Percentiles rank a stretch among this genome's conserved stretches.
Conservation (phyloP, 495 filamentous ascomycete species). For the Podospora pseudoanserina region DNA sequence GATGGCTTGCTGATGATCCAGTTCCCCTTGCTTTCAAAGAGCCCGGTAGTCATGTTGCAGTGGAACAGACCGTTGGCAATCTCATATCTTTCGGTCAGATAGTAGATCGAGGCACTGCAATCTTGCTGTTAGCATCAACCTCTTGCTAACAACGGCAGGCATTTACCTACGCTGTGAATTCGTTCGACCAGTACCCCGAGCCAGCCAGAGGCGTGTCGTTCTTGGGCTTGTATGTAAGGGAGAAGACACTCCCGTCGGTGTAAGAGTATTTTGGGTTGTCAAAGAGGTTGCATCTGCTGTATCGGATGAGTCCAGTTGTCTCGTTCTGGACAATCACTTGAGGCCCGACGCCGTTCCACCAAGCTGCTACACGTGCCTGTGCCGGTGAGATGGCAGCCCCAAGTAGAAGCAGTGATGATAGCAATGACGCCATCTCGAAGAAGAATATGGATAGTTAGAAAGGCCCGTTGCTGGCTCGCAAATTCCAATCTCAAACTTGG, state of each 20-base stretch:
- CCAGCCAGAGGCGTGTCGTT: constrained; percentile 36
- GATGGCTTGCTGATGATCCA: constrained; percentile 24
- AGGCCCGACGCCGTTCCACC: constrained; percentile 30
- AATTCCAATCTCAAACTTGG: not conserved
- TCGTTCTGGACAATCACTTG: constrained; percentile 38
- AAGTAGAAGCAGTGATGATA: constrained; percentile 25
- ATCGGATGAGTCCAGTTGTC: constrained; percentile 32
- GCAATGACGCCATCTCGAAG: constrained; percentile 15
- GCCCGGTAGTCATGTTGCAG: constrained; percentile 34
- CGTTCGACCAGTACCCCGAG: constrained; percentile 28
- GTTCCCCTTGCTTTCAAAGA: constrained; percentile 23
- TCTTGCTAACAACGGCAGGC: not conserved
- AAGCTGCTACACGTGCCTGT: constrained; percentile 30
- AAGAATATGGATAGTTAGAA: not conserved
- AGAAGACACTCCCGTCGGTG: constrained; percentile 22
- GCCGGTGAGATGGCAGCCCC: constrained; percentile 22
- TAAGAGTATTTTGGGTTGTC: constrained; percentile 28
- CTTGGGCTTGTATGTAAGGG: constrained; percentile 26
- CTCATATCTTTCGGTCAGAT: constrained; percentile 20
- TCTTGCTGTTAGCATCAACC: not conserved
- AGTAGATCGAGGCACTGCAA: constrained; percentile 34
- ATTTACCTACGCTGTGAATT: constrained; percentile 22
- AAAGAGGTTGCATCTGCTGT: constrained; percentile 36
- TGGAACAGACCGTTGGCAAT: constrained; percentile 31
- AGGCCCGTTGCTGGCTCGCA: not conserved